Evolutionary conservation across 2,329 filamentous ascomycete species (phyloP).

Genomic region (Botrytis fabae): DNA sequence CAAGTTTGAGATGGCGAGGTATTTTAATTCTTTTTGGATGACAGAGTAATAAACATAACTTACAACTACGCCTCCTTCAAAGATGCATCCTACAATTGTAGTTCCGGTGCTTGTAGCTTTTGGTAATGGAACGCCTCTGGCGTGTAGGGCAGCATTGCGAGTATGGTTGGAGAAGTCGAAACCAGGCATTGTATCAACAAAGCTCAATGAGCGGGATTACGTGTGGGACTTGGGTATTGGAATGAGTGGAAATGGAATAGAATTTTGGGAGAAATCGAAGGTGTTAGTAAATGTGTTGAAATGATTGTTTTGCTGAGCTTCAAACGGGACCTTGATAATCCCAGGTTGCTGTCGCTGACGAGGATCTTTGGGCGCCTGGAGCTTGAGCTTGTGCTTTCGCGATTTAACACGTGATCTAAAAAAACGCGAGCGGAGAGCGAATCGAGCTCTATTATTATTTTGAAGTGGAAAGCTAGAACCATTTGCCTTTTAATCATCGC

Average conservation of each 20-base stretch:
- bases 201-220: conserved; percentile 28
- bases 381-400: conserved; percentile 23
- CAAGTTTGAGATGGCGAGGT: neutral
- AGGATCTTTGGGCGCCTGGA: conserved; percentile 24
- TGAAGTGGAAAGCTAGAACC: neutral
- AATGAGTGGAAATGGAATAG: neutral
- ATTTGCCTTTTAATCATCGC: neutral
- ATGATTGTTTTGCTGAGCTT: conserved; percentile 18
- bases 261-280: neutral
- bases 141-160: conserved; percentile 94
- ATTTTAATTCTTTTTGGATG: neutral
- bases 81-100: conserved; percentile 97
- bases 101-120: conserved; percentile 99
- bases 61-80: conserved; percentile 92
- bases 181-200: conserved; percentile 72
- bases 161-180: conserved; percentile 99
- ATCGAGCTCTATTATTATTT: conserved; percentile 11
- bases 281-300: conserved; percentile 8
- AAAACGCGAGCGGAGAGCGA: conserved; percentile 19
- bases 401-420: conserved; percentile 20
- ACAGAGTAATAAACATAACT: conserved; percentile 41
- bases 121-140: conserved; percentile 87
- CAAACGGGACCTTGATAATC: conserved; percentile 10
- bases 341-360: conserved; percentile 25
- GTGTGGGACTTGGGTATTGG: neutral